Evolutionary conservation across 2,329 filamentous ascomycete species (phyloP), one percentile per base, ranked within the genome.

Genomic region (Cytospora piceae): DNA sequence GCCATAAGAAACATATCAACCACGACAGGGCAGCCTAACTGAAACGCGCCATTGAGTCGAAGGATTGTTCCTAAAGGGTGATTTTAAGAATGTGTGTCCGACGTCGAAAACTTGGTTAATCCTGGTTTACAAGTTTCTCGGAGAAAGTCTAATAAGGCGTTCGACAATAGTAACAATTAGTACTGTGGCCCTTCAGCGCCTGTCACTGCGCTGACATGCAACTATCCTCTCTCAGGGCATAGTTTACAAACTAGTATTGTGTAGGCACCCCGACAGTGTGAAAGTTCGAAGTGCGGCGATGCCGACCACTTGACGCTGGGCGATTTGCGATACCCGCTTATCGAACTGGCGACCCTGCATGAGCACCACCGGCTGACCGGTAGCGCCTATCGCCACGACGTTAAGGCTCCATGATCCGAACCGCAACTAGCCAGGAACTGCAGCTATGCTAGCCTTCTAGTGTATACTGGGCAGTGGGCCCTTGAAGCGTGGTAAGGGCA

Each of bases 51-150:
- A 46, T 32, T 57, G 58, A 49, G 34, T 31, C 31, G 56, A 34
- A 49, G 54, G n/a, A 54, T 58, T 55, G 53, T 24, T 57, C 22
- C n/a, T 29, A 24, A 57, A 52, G n/a, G 51, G 46, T 57, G 63
- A 52, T 31, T 3, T 12, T n/a, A 49, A 24, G 5, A 24, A 12
- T 49, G 46, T 49, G n/a, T 22, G 20, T 4, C 2, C 11, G 46
- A 24, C 4, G 46, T 32, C 29, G 14, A 7, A n/a, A 55, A 24
- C 20, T 34, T 37, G 11, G 34, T 14, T 46, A 17, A 17, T 14
- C 42, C 42, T n/a, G 6, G 22, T 12, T 3, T 9, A 22, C n/a
- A 29, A 29, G 27, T 3, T 3, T 24, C n/a, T 49, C 15, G 4
- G 4, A 49, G 12, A 9, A 49, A 24, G 2, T 24, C 9, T 24